Conservation (phyloP, 2,329 filamentous ascomycete species). For the Dothistroma septosporum region DNA sequence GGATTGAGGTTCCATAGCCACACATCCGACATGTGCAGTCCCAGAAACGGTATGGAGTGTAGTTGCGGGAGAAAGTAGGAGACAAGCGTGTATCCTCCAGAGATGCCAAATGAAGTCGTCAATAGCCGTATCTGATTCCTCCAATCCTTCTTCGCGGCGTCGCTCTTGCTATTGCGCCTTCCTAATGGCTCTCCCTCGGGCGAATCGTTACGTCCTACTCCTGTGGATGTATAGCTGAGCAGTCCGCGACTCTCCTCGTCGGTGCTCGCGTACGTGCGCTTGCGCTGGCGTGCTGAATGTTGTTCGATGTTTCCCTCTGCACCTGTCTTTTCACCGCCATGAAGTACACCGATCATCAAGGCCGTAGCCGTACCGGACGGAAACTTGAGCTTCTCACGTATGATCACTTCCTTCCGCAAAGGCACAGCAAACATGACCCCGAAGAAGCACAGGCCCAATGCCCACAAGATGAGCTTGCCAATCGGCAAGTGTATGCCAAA, state of each 20-base stretch:
- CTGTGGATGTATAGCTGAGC: constrained; percentile 24
- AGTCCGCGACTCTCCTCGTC: constrained; percentile 37
- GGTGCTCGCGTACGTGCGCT: constrained; percentile 12
- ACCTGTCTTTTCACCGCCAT: constrained; percentile 53
- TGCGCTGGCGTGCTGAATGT: constrained; percentile 15
- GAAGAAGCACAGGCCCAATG: constrained; percentile 89
- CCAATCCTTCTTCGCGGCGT: constrained; percentile 49
- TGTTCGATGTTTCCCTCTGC: constrained; percentile 39
- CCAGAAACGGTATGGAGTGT: constrained; percentile 83
- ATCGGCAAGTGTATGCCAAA: constrained; percentile 44
- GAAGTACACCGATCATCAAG: constrained; percentile 83
- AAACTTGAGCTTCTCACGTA: constrained; percentile 86
- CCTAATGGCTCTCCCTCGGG: constrained; percentile 18
- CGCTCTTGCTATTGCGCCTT: constrained; percentile 14
- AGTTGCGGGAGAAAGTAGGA: constrained; percentile 88
- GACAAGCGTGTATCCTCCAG: constrained; percentile 63
- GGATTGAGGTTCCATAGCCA: constrained; percentile 98
- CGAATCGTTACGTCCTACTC: constrained; percentile 15
- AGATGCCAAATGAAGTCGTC: constrained; percentile 56
- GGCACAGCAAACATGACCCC: constrained; percentile 96
- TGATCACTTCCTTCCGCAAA: constrained; percentile 82
- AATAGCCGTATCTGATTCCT: constrained; percentile 58
- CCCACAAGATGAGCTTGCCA: constrained; percentile 82
- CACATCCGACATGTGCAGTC: constrained; percentile 63
- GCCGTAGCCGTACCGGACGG: constrained; percentile 94